A percentile compares a stretch with the other conserved stretches of the same genome.
Conservation (phyloP, 2,329 filamentous ascomycete species). For the Pyrenophora seminiperda region DNA sequence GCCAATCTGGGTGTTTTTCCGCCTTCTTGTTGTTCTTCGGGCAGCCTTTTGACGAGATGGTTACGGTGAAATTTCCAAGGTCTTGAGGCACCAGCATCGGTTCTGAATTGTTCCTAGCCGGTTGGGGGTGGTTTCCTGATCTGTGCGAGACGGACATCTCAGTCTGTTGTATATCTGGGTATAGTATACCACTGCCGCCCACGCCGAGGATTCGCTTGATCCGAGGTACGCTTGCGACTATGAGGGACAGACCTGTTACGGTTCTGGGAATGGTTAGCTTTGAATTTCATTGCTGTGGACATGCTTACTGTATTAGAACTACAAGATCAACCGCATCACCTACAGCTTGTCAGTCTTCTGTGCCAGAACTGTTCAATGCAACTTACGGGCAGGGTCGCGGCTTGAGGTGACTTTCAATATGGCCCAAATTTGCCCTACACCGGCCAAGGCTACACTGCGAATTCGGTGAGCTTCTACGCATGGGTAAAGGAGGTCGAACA, state of each 20-base stretch:
- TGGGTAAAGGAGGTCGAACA: background rate
- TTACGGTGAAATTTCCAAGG: constrained; percentile 20
- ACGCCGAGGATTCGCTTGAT: constrained; percentile 24
- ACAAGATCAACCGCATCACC: constrained; percentile 19
- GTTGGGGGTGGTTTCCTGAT: background rate
- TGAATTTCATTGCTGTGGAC: background rate
- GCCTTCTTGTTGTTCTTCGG: constrained; percentile 14
- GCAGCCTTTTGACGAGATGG: constrained; percentile 15
- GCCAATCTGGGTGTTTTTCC: constrained; percentile 8
- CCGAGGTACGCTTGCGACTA: constrained; percentile 23
- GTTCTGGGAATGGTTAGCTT: constrained; percentile 14
- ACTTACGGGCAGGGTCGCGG: constrained; percentile 20
- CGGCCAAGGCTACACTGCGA: constrained; percentile 20
- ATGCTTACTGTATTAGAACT: constrained; percentile 23
- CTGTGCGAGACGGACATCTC: constrained; percentile 16
- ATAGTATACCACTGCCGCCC: constrained; percentile 19
- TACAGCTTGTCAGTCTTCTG: constrained; percentile 12
- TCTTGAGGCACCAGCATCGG: constrained; percentile 21
- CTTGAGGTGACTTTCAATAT: constrained; percentile 7
- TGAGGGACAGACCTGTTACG: constrained; percentile 26
- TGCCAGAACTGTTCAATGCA: background rate
- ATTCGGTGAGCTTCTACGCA: background rate
- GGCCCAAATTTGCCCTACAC: constrained; percentile 24
- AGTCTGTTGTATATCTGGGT: constrained; percentile 20
- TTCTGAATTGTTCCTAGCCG: background rate